These are phyloP conservation scores for Solanum aculeatissimum DNA, from an alignment of 305 asterid species.

Conservation along the genomic window DNA sequence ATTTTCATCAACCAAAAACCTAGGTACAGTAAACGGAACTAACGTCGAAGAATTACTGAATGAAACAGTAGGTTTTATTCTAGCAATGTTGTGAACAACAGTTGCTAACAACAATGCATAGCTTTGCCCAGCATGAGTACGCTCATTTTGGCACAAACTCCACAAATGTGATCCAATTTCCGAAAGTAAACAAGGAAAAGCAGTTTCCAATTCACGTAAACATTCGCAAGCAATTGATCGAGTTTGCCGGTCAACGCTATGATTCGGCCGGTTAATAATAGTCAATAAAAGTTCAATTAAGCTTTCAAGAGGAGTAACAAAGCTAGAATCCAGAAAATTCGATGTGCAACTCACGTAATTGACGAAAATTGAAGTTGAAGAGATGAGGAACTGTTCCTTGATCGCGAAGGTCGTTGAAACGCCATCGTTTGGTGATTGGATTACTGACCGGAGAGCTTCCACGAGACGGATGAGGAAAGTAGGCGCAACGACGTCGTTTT, in stretches of 20 bases:
- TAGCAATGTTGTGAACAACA: conserved; percentile 35
- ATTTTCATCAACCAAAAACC: conserved; percentile 23
- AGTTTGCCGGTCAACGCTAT: conserved; percentile 68
- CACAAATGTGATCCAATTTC: conserved; percentile 57
- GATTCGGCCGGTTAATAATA: conserved; percentile 81
- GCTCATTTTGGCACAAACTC: conserved; percentile 71
- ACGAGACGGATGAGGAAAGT: conserved; percentile 33
- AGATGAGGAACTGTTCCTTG: conserved; percentile 69
- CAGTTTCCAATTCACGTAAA: conserved; percentile 72
- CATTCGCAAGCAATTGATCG: conserved; percentile 87
- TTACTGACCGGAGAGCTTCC: conserved; percentile 49
- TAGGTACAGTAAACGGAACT: conserved; percentile 67
- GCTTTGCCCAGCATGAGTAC: conserved; percentile 76
- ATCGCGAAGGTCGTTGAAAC: conserved; percentile 36
- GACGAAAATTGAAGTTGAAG: conserved; percentile 56
- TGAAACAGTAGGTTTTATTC: conserved; percentile 29
- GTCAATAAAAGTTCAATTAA: conserved; percentile 74
- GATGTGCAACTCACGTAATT: background rate
- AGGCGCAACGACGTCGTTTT: conserved; percentile 15
- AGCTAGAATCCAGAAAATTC: background rate
- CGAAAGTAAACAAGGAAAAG: conserved; percentile 74
- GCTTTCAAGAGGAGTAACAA: conserved; percentile 18
- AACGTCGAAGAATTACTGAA: conserved; percentile 48
- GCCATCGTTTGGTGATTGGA: conserved; percentile 51
- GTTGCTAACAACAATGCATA: conserved; percentile 54